Evolutionary conservation across 2,329 filamentous ascomycete species (phyloP), one percentile per base, ranked within the genome.

Genomic region (Tolypocladium inflatum): DNA sequence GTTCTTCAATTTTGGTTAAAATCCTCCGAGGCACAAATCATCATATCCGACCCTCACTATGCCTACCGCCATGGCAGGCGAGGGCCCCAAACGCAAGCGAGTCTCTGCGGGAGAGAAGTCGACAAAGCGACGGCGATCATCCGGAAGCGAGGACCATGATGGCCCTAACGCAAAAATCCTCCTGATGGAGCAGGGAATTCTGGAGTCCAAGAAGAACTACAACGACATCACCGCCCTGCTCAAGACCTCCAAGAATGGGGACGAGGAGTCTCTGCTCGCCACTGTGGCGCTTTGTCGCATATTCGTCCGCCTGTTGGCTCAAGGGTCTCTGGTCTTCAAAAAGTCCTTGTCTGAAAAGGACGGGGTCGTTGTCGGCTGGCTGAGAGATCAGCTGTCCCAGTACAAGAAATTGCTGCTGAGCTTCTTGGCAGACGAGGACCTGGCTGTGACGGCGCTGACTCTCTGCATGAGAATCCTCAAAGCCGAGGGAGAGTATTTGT

Each of bases 121-220:
- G 13, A 77, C 78, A 65, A 86, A 86, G 68, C 76, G 79, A 59
- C 68, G 76, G 19, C 78, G 78, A 61, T 74, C 78, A 57, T 73
- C 81, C 23, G 48, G 39, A 61, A 74, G 74, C 71, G 64, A 63
- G 61, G 77, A 78, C 56, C 70, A 72, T 48, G 75, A 80, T 61
- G 81, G 85, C 67, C 71, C 77, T 52, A 82, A 87, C 68, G 79
- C 82, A 58, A 81, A 84, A 62, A 89, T 96, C 59, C 74, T 93
- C 48, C 75, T 84, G 57, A 81, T 97, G 57, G 92, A 97, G 75
- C 80, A 84, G 62, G 87, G 89, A 58, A 91, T 97, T 57, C 75
- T 91, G 61, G 87, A 94, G 71, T 96, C 91, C 55, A 89, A 86
- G 68, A 90, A 91, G 72, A 84, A 96, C 74, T 96, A 95, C 79